Evolutionary conservation across 192 early-diverging fungal species (phyloP), one percentile per base, ranked within the genome.

Genomic region (Dimargaris verticillata): DNA sequence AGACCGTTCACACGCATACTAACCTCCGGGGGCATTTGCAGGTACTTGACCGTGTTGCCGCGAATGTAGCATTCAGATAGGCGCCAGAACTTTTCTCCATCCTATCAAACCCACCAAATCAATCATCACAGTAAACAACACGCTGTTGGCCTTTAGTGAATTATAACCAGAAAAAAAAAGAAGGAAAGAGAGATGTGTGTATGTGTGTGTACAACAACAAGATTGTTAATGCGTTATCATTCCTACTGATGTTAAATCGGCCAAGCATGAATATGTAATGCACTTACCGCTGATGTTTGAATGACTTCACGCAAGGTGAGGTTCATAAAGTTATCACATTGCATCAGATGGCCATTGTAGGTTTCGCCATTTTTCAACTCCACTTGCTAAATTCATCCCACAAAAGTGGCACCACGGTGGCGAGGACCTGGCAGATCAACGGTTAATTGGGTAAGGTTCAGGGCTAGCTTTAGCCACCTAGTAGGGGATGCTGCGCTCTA

Each of bases 261-360:
- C 13, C 6, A 42, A 55, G 28, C 17, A 24, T 45, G 45, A 38
- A 22, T 48, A 28, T 29, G 24, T 44, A 24, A 28, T 13, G 42
- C 29, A 63, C 73, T 64, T 84, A 84, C 82, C 41, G 89, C 84
- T 0, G 83, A 84, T 0, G 93, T 98, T 70, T 88, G 87, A 65
- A 96, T 94, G 24, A 96, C 93, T 68, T 95, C 92, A 58, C 88
- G 82, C 26, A 98, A 74, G 44, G 85, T 89, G 67, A 98, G 76
- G 74, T 98, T 98, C 95, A 96, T 98, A 81, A 89, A 96, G 64
- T 90, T 90, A 70, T 95, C 89, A 75, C 91, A 95, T 66, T 84
- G 89, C 59, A 90, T 89, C 73, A 98, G 82, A 75, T 94, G 91
- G 13, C 95, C 95, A 68, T 94, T 96, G 72, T 93, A 98, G 28